Base-by-base conservation (phyloP, 2,329 filamentous ascomycete genomes). In the Moelleriella libera region DNA sequence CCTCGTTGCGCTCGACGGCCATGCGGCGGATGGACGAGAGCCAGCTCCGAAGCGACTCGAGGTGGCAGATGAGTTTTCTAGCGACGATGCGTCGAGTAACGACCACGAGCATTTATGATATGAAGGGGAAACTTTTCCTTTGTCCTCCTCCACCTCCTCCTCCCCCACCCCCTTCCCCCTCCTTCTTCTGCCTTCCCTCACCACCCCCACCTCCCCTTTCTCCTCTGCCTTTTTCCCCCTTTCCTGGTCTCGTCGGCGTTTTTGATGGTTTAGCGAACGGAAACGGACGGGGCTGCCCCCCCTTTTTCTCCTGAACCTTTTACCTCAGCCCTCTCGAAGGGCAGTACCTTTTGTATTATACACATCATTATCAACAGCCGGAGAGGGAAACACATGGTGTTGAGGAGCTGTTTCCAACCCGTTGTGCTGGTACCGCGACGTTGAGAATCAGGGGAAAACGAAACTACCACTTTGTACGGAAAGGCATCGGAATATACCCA, bases 11-110 rank as follows among this genome's bases (percentile, higher is more conserved):
- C 52, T 56, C 40, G 53, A 56, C 37, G 63, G 65, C 30, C 60
- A 66, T 39, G 56, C 60, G 10, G 56, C 51, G 30, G 55, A 59
- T 42, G 48, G 45, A 41, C 63, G 63, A 43, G 69, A 74, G 58
- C 73, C 70, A 6, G 70, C 73, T 21, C 63, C 70, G 45, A 77
- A 77, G 66, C 68, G 74, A 58, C 63, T 75, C 46, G 74, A 75
- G 57, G 63, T 75, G 44, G 62, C 63, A 49, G 72, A 75, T 51
- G 67, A 68, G 29, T 30, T 29, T 30, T 28, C 41, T 4, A 43
- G n/a, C 8, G 30, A 28, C 5, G 12, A 5, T 12, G 45, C 28
- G 8, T 29, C 29, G 3, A 28, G 39, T 9, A 12, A 4, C 10
- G 21, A 37, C 44, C 44, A 37, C 12, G 7, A 7, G 34, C 34